Percentiles rank a stretch among this genome's conserved stretches.
Conservation (phyloP, 1,284 basidiomycete species). For the Lignosus rhinocerotis region DNA sequence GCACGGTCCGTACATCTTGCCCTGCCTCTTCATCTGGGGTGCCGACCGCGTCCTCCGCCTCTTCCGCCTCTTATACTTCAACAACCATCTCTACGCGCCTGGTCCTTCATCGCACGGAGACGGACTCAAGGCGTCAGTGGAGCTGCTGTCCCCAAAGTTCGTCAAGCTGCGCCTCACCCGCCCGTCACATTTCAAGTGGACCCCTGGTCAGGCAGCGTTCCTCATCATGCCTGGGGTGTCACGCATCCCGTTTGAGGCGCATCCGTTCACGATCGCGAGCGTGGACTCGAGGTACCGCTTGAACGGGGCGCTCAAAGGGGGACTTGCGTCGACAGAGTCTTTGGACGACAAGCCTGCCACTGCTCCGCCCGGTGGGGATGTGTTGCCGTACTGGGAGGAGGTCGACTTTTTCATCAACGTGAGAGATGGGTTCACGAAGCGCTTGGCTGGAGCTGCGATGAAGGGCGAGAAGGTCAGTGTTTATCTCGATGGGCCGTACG, state of each 20-base stretch:
- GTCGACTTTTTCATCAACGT: conserved; percentile 53
- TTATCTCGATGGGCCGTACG: conserved; percentile 56
- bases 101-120: conserved; percentile 20
- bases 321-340: conserved; percentile 1
- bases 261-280: conserved; percentile 56
- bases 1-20: conserved; percentile 44
- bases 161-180: conserved; percentile 49
- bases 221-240: conserved; percentile 47
- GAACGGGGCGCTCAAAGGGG: not conserved
- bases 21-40: conserved; percentile 63
- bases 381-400: conserved; percentile 36
- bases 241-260: conserved; percentile 45
- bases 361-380: not conserved
- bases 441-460: conserved; percentile 37
- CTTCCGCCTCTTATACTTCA: conserved; percentile 50
- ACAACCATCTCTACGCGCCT: conserved; percentile 45
- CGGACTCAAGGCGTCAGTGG: conserved; percentile 39
- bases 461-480: conserved; percentile 36
- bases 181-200: conserved; percentile 42
- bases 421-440: conserved; percentile 48
- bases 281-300: conserved; percentile 30
- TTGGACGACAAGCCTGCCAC: not conserved
- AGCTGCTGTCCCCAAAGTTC: conserved; percentile 48
- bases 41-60: conserved; percentile 58
- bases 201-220: conserved; percentile 53